phyloP scores from a whole-genome alignment of 1,139 yeast species.

The Suzukiozyma palmioleophila region DNA sequence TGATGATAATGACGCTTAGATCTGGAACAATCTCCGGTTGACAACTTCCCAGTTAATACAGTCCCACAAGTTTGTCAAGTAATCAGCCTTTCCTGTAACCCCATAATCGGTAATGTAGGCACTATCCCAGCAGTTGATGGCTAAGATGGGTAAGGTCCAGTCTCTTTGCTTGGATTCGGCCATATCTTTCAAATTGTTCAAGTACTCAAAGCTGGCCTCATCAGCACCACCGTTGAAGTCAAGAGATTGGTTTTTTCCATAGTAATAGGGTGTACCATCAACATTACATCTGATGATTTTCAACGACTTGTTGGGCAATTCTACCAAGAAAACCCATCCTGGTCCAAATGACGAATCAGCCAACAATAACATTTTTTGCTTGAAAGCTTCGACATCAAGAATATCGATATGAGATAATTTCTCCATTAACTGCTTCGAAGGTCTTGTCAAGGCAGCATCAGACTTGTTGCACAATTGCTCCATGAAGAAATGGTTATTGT shows the following conservation, averaged over 20 bases:
- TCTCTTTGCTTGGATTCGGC: constrained; percentile 49
- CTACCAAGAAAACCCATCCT: constrained; percentile 90
- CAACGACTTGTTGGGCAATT: constrained; percentile 62
- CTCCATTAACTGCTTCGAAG: constrained; percentile 46
- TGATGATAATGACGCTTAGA: constrained; percentile 14
- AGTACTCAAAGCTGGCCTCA: constrained; percentile 45
- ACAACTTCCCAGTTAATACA: constrained; percentile 86
- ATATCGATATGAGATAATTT: constrained; percentile 36
- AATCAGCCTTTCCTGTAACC: constrained; percentile 66
- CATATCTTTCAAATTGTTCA: constrained; percentile 44
- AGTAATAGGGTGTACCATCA: constrained; percentile 88
- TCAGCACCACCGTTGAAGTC: constrained; percentile 75
- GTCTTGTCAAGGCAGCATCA: constrained; percentile 34
- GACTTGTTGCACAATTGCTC: constrained; percentile 50
- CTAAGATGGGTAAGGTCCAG: constrained; percentile 74
- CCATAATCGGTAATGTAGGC: constrained; percentile 85
- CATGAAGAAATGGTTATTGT: constrained; percentile 86
- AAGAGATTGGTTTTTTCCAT: constrained; percentile 66
- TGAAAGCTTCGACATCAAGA: constrained; percentile 48
- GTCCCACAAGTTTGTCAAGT: constrained; percentile 71
- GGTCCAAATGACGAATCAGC: constrained; percentile 59
- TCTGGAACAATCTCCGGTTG: constrained; percentile 52
- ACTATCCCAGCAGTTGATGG: constrained; percentile 82
- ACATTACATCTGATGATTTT: constrained; percentile 64
- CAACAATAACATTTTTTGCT: constrained; percentile 46